A percentile compares a stretch with the other conserved stretches of the same genome.
These are phyloP conservation scores for Oxytropis ochrocephala DNA, from an alignment of 306 rosid species.

Conservation along the genomic window DNA sequence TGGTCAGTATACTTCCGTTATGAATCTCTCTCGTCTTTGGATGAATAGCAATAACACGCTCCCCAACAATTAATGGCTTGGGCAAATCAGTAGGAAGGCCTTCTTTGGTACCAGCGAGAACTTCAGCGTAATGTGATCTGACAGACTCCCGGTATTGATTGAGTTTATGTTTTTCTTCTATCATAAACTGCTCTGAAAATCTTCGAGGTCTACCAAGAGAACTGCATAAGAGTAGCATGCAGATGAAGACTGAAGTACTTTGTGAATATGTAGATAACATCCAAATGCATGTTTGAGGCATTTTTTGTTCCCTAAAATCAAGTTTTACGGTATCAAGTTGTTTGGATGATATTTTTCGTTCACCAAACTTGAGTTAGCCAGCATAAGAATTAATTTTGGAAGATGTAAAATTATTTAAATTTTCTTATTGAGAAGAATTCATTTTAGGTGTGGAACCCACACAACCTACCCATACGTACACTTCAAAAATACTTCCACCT, in stretches of 20 bases:
- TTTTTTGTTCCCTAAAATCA: background rate
- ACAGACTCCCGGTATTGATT: constrained; percentile 84
- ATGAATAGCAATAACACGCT: constrained; percentile 73
- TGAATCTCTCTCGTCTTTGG: constrained; percentile 75
- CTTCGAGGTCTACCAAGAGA: constrained; percentile 94
- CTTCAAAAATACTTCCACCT: background rate
- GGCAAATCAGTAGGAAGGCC: constrained; percentile 93
- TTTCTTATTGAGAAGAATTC: background rate
- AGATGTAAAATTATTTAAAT: background rate
- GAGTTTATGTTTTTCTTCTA: constrained; percentile 81
- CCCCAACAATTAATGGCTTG: constrained; percentile 77
- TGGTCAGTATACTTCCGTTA: constrained; percentile 73
- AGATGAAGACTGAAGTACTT: background rate
- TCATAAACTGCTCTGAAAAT: constrained; percentile 76
- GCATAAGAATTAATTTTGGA: background rate
- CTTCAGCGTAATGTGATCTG: constrained; percentile 83
- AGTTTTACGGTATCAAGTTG: background rate
- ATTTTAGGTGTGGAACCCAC: background rate
- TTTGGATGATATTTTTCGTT: background rate
- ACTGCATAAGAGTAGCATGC: constrained; percentile 48
- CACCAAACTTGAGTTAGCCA: background rate
- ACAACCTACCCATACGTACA: background rate
- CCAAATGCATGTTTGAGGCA: background rate
- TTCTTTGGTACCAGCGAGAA: constrained; percentile 68
- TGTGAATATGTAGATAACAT: background rate